Conservation (phyloP, 352 stramenopile species). For the Phytophthora uliginosa region DNA sequence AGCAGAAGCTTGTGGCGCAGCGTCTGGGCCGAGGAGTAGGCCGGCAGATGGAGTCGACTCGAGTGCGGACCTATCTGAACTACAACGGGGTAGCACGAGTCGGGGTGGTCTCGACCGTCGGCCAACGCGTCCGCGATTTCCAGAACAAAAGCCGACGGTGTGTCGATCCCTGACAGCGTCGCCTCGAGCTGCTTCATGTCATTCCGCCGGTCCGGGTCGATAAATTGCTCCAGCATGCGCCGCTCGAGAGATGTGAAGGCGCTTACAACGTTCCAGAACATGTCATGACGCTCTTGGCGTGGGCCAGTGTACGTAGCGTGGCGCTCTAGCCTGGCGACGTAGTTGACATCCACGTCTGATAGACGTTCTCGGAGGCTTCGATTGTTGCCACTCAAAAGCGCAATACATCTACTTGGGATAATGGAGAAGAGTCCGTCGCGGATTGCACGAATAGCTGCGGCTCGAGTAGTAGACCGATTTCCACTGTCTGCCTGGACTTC, state of each 20-base stretch:
- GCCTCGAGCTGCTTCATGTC: slow-evolving; percentile 16
- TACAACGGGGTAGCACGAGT: slow-evolving; percentile 72
- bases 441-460: slow-evolving; percentile 45
- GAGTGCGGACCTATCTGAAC: slow-evolving; percentile 31
- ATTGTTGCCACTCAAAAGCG: slow-evolving; percentile 47
- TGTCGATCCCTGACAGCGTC: not conserved
- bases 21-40: slow-evolving; percentile 58
- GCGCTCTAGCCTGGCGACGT: slow-evolving; percentile 35
- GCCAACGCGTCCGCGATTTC: slow-evolving; percentile 55
- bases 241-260: slow-evolving; percentile 62
- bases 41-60: slow-evolving; percentile 64
- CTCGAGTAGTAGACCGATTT: slow-evolving; percentile 3
- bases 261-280: slow-evolving; percentile 58
- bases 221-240: slow-evolving; percentile 53
- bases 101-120: slow-evolving; percentile 56
- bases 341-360: slow-evolving; percentile 44
- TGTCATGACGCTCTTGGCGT: slow-evolving; percentile 40
- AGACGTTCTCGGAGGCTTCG: slow-evolving; percentile 40
- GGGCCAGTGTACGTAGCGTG: slow-evolving; percentile 40
- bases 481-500: not conserved
- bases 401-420: slow-evolving; percentile 57
- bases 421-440: slow-evolving; percentile 68
- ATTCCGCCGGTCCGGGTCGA: slow-evolving; percentile 38
- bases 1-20: slow-evolving; percentile 73
- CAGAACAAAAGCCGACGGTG: slow-evolving; percentile 38